These are phyloP conservation scores for Scheffersomyces cryptocercus DNA, from an alignment of 1,139 yeast genomes.

Conservation along the genomic window DNA sequence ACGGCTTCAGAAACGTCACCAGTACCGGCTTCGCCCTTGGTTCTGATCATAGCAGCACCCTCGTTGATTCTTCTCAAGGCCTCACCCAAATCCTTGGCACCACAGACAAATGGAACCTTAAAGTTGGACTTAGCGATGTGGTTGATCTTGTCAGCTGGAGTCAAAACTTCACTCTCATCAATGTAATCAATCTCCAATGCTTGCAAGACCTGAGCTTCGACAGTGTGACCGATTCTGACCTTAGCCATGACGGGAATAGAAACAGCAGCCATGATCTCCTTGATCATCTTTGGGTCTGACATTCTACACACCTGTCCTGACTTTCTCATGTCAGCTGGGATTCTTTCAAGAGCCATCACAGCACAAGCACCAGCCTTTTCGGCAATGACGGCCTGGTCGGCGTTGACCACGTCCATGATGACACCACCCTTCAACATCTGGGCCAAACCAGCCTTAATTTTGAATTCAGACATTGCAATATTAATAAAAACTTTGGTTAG, in stretches of 20 bases:
- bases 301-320: constrained; percentile 85
- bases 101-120: constrained; percentile 83
- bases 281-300: constrained; percentile 85
- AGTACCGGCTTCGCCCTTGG: constrained; percentile 90
- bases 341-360: constrained; percentile 85
- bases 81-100: constrained; percentile 82
- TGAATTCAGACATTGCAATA: constrained; percentile 47
- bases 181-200: constrained; percentile 76
- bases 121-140: constrained; percentile 66
- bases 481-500: not conserved
- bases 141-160: constrained; percentile 73
- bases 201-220: constrained; percentile 80
- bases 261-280: constrained; percentile 71
- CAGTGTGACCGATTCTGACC: constrained; percentile 82
- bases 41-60: constrained; percentile 88
- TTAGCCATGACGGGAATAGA: constrained; percentile 87
- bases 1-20: constrained; percentile 91
- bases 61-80: constrained; percentile 79
- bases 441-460: constrained; percentile 79
- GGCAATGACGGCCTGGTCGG: constrained; percentile 59
- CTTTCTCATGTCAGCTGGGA: constrained; percentile 85
- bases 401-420: constrained; percentile 55
- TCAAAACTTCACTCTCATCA: constrained; percentile 82
- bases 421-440: constrained; percentile 81
- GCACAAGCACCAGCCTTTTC: constrained; percentile 90